Percentiles rank a stretch among this genome's conserved stretches.
phyloP scores from a whole-genome alignment of 768 basidiomycete species.

The Leucogyrophana mollusca region DNA sequence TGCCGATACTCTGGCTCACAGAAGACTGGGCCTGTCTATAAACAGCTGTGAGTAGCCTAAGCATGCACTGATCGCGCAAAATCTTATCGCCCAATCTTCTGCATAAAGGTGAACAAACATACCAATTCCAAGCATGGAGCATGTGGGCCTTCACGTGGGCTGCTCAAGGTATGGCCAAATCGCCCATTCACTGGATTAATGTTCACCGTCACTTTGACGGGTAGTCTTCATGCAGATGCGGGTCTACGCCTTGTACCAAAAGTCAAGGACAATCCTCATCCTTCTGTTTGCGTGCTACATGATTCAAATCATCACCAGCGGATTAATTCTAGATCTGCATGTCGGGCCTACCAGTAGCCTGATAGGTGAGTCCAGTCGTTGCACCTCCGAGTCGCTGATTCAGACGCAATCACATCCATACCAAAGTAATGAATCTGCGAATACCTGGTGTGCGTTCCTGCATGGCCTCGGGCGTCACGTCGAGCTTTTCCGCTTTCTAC shows the following conservation, averaged over 20 bases:
- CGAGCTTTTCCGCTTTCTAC: slow-evolving; percentile 14
- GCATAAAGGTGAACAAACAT: too few species aligned
- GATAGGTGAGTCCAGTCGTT: slow-evolving; percentile 3
- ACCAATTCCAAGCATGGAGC: slow-evolving; percentile 13
- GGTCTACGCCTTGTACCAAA: slow-evolving; percentile 19
- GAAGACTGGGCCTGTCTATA: slow-evolving; percentile 1
- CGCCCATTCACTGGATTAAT: neutral
- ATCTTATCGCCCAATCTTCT: too few species aligned
- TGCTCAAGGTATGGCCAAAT: slow-evolving; percentile 9
- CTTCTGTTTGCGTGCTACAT: slow-evolving; percentile 5
- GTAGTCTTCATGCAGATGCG: slow-evolving; percentile 16
- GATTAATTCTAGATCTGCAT: slow-evolving; percentile 7
- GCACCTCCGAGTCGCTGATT: neutral
- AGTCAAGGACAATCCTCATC: slow-evolving; percentile 9
- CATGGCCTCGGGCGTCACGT: slow-evolving; percentile 4
- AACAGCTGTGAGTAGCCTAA: slow-evolving; percentile 5
- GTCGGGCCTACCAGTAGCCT: slow-evolving; percentile 17
- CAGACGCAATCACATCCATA: neutral
- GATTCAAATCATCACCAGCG: slow-evolving; percentile 7
- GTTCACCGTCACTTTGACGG: neutral
- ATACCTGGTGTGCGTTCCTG: slow-evolving; percentile 15
- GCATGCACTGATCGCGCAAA: too few species aligned
- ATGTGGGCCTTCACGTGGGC: slow-evolving; percentile 8
- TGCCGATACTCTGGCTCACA: neutral
- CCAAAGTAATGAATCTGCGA: slow-evolving; percentile 11